These are phyloP conservation scores for Trichophyton verrucosum DNA, from an alignment of 2,329 filamentous ascomycete genomes.

Conservation along the genomic window DNA sequence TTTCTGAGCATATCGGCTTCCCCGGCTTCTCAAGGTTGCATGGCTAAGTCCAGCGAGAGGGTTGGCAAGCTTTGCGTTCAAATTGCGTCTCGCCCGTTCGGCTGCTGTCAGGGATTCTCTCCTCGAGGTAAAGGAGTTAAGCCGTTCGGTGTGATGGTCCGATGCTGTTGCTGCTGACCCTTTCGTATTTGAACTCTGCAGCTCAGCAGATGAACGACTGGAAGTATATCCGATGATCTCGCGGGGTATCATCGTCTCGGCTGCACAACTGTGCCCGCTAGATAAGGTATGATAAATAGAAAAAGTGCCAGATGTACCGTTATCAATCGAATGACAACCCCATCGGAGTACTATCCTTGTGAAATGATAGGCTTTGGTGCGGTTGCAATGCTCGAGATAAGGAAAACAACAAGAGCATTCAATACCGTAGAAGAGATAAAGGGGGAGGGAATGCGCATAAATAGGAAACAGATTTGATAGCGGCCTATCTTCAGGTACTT, in stretches of 20 bases:
- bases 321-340: neutral
- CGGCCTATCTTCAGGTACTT: neutral
- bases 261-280: neutral
- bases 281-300: neutral
- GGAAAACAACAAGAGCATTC: neutral
- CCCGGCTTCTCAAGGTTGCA: constrained; percentile 43
- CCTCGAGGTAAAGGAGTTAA: constrained; percentile 9
- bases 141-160: constrained; percentile 4
- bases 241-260: neutral
- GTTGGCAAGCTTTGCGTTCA: constrained; percentile 42
- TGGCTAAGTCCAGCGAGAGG: constrained; percentile 39
- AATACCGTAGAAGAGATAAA: neutral
- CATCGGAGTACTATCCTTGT: neutral
- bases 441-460: neutral
- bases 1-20: constrained; percentile 45
- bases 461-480: neutral
- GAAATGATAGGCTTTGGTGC: neutral
- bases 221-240: constrained; percentile 2
- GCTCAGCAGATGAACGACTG: constrained; percentile 12
- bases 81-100: constrained; percentile 29
- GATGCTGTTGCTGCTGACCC: constrained; percentile 2
- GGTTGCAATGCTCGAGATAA: neutral
- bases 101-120: constrained; percentile 22
- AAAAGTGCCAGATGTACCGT: neutral
- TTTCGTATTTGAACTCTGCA: constrained; percentile 8